phyloP scores from a whole-genome alignment of 208 protist genomes.

The Trypanosoma platydactyli region DNA sequence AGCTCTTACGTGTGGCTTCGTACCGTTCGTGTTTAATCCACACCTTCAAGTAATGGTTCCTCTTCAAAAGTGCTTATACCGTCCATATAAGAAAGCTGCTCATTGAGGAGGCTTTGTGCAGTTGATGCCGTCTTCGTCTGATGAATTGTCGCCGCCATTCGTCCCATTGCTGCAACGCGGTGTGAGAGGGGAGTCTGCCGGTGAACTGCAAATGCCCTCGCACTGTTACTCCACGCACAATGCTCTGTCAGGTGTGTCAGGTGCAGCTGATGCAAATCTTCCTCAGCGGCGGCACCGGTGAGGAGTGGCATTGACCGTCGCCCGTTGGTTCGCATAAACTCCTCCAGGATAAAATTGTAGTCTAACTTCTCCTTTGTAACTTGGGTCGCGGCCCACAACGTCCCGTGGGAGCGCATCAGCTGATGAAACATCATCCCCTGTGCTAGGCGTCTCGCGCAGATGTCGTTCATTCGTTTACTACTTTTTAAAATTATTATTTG shows the following conservation, averaged over 20 bases:
- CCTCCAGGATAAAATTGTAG: slow-evolving; percentile 76
- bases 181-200: slow-evolving; percentile 82
- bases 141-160: slow-evolving; percentile 86
- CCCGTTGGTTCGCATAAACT: slow-evolving; percentile 89
- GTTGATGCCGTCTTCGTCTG: slow-evolving; percentile 61
- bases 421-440: slow-evolving; percentile 89
- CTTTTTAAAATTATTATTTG: too few relatives aligned
- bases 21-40: slow-evolving; percentile 26
- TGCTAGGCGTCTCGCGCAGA: slow-evolving; percentile 74
- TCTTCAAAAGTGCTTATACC: slow-evolving; percentile 85
- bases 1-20: not conserved
- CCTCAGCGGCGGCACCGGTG: slow-evolving; percentile 52
- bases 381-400: slow-evolving; percentile 86
- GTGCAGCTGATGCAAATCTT: slow-evolving; percentile 63
- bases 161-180: slow-evolving; percentile 82
- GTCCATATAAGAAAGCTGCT: slow-evolving; percentile 76
- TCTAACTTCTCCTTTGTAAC: slow-evolving; percentile 83
- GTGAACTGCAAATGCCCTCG: slow-evolving; percentile 77
- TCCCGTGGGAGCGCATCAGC: slow-evolving; percentile 82
- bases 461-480: slow-evolving; percentile 83
- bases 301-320: slow-evolving; percentile 83
- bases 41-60: slow-evolving; percentile 64
- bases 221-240: slow-evolving; percentile 78
- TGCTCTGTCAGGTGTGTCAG: slow-evolving; percentile 79
- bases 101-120: slow-evolving; percentile 71